These are phyloP conservation scores for Cordyceps cicadae DNA, from an alignment of 2,329 filamentous ascomycete genomes.

Conservation along the genomic window DNA sequence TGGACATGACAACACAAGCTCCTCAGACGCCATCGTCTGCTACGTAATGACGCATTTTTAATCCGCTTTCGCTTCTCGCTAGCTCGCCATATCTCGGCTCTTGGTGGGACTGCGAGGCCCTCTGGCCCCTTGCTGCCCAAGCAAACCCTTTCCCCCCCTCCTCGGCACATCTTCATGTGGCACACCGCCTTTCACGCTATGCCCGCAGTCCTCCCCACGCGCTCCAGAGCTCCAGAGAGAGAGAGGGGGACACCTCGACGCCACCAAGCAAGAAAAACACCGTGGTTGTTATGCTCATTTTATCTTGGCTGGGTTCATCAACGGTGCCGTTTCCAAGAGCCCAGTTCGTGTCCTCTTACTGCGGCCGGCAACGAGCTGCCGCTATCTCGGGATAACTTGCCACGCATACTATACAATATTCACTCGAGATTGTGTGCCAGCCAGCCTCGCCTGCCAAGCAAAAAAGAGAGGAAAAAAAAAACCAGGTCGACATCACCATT, in stretches of 20 bases:
- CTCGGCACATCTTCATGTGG: constrained; percentile 10
- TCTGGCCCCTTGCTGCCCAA: constrained; percentile 6
- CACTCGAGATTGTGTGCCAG: neutral
- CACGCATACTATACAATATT: neutral
- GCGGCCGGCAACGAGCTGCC: neutral
- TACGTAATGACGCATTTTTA: constrained; percentile 9
- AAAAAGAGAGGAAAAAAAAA: neutral
- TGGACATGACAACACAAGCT: constrained; percentile 3
- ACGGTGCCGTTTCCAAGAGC: neutral
- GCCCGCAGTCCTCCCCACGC: constrained; percentile 3
- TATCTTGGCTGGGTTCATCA: neutral
- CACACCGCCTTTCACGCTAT: constrained; percentile 8
- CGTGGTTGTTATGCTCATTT: neutral
- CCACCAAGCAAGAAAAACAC: neutral
- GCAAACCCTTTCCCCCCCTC: constrained; percentile 2
- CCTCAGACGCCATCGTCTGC: neutral
- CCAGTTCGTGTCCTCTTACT: neutral
- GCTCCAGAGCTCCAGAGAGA: neutral
- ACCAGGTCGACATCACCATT: neutral
- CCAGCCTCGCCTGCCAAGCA: neutral
- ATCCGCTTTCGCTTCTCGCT: constrained; percentile 6
- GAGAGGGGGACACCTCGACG: neutral
- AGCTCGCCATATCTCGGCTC: constrained; percentile 1
- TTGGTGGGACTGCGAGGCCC: constrained; percentile 5
- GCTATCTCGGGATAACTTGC: neutral